Base-by-base conservation (phyloP, 768 basidiomycete genomes). In the Podaxis pistillaris region DNA sequence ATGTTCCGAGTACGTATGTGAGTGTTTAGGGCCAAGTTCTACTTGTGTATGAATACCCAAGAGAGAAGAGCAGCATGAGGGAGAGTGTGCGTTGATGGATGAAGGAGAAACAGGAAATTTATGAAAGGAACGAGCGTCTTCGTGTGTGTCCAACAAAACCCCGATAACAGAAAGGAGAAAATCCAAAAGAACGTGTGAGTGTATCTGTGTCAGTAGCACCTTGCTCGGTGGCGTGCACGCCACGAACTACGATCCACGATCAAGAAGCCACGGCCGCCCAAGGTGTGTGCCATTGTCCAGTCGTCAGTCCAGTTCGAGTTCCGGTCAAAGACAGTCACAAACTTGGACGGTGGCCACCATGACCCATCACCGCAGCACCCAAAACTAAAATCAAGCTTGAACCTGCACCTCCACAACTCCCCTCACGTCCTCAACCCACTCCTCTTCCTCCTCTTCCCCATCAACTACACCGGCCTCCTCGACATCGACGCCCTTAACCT, bases 371-470 rank as follows among this genome's bases (percentile, higher is more conserved):
- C 12, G 22, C 49, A 24, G 19, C 12, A 26, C 12, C 22, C 49
- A 11, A 24, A 22, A 19, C 9, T 13, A 9, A 26, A 53, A 53
- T 53, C 26, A 62, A 50, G 61, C 61, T 22, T 62, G 60, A 49
- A 49, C 28, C 54, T 62, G 61, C 22, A 62, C 46, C 46, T 56
- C 61, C 22, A 62, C 46, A 19, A 50, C 46, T 24, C 37, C 36
- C 44, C 37, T 46, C 44, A 37, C 11, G 38, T 62, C 60, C 3
- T 56, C 28, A 2, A 56, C 22, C 61, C 53, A 62, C 19, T 13
- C 22, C 17, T 62, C 55, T 37, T 47, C 61, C 13, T 62, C 61
- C 26, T 8, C 38, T 5, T 19, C 19, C 6, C 30, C 28, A 19
- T 41, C 55, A 40, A 19, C 55, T 19, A 26, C 37, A 7, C 40